A percentile compares a stretch with the other conserved stretches of the same genome.
phyloP scores from a whole-genome alignment of 2,329 filamentous ascomycete genomes.

The Xylariaceae sp. region DNA sequence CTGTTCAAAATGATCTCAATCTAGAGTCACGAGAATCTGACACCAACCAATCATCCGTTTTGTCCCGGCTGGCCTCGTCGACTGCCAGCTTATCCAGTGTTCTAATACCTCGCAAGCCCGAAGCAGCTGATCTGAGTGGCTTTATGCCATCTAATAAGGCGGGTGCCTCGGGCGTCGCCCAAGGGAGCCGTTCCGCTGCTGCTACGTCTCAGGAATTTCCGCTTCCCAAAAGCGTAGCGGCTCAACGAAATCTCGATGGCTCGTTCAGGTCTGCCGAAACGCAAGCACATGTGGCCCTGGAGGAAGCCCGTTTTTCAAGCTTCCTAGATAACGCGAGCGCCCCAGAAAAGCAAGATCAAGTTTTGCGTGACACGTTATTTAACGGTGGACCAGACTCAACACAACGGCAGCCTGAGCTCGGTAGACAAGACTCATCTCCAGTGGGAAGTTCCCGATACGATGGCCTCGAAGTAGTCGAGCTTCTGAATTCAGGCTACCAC shows the following conservation, averaged over 20 bases:
- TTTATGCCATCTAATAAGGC: constrained; percentile 16
- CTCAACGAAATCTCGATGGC: not conserved
- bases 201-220: constrained; percentile 16
- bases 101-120: constrained; percentile 7
- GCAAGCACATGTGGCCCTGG: constrained; percentile 23
- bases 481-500: constrained; percentile 19
- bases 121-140: constrained; percentile 4
- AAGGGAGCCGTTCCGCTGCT: not conserved
- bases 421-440: too few relatives aligned
- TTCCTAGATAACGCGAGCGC: constrained; percentile 29
- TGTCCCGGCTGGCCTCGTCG: constrained; percentile 17
- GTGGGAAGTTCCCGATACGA: constrained; percentile 7
- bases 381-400: too few relatives aligned
- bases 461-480: constrained; percentile 23
- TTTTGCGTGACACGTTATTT: too few relatives aligned
- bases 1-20: too few relatives aligned
- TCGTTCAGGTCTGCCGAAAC: constrained; percentile 16
- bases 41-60: constrained; percentile 3
- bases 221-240: not conserved
- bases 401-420: too few relatives aligned
- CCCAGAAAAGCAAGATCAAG: constrained; percentile 9
- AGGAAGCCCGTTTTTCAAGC: constrained; percentile 32
- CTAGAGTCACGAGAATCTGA: not conserved
- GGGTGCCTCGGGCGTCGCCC: constrained; percentile 11
- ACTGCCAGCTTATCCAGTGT: constrained; percentile 13